These are phyloP conservation scores for Psophocarpus tetragonolobus DNA, from an alignment of 306 rosid species.

Conservation along the genomic window DNA sequence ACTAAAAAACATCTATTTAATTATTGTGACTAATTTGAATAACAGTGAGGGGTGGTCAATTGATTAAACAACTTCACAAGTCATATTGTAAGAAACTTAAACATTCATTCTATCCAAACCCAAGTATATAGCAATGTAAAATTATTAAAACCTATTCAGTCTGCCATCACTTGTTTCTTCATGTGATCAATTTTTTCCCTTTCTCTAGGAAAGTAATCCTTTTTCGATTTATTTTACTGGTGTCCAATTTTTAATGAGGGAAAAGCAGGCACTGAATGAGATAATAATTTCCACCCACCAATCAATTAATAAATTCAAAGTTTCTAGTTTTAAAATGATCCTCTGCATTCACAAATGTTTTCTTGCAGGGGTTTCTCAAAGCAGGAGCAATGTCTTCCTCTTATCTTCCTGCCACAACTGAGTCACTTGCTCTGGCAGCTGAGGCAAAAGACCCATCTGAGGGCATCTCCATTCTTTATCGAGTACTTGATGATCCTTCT, in stretches of 20 bases:
- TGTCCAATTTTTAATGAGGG: not conserved
- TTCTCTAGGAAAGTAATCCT: not conserved
- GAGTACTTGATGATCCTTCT: conserved; percentile 76
- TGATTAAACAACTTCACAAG: not conserved
- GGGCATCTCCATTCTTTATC: conserved; percentile 74
- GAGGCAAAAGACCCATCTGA: conserved; percentile 73
- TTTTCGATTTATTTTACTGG: not conserved
- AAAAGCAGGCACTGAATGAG: not conserved
- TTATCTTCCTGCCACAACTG: conserved; percentile 77
- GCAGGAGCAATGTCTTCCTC: conserved; percentile 67
- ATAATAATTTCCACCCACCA: conserved; percentile 2
- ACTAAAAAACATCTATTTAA: not conserved
- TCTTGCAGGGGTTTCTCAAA: conserved; percentile 47
- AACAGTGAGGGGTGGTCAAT: not conserved
- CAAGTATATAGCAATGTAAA: not conserved
- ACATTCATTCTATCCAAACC: not conserved
- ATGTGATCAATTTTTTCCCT: not conserved
- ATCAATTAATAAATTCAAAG: not conserved
- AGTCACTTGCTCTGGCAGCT: conserved; percentile 65
- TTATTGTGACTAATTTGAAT: not conserved
- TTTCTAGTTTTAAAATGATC: not conserved
- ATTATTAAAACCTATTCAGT: not conserved
- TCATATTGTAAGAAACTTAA: not conserved
- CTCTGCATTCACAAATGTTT: conserved; percentile 23
- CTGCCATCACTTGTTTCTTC: not conserved